Percentiles rank a stretch among this genome's conserved stretches.
Evolutionary conservation across 2,329 filamentous ascomycete genomes (phyloP).

Genomic region (Emydomyces testavorans): DNA sequence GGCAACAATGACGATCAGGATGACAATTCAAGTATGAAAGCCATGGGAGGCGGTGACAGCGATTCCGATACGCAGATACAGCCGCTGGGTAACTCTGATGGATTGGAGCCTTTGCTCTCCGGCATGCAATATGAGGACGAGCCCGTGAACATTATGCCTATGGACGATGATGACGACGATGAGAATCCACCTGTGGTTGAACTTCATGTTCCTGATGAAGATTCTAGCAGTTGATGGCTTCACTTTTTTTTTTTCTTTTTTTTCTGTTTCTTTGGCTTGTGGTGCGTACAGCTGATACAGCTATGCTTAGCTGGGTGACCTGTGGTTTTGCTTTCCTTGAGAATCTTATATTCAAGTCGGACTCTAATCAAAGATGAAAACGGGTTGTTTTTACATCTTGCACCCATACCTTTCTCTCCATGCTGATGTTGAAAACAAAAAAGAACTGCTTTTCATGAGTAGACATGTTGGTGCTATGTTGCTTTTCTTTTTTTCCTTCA

Average conservation of each 20-base stretch:
- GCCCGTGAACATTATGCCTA: not conserved
- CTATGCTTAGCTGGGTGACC: too few species aligned
- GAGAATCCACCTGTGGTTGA: constrained; percentile 35
- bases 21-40: constrained; percentile 32
- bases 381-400: not conserved
- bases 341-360: too few species aligned
- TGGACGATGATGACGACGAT: constrained; percentile 23
- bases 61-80: constrained; percentile 20
- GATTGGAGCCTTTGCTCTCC: constrained; percentile 7
- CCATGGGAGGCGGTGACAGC: constrained; percentile 28
- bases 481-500: not conserved
- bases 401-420: not conserved
- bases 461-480: not conserved
- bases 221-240: constrained; percentile 13
- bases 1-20: constrained; percentile 27
- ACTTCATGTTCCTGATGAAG: constrained; percentile 30
- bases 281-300: not conserved
- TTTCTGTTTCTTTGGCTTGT: not conserved
- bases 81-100: constrained; percentile 13
- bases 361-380: too few species aligned
- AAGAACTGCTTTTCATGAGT: not conserved
- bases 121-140: constrained; percentile 7
- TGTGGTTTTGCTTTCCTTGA: not conserved
- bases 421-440: not conserved
- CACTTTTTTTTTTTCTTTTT: not conserved